phyloP scores from a whole-genome alignment of 2,329 filamentous ascomycete genomes.

The Aspergillus sp. region DNA sequence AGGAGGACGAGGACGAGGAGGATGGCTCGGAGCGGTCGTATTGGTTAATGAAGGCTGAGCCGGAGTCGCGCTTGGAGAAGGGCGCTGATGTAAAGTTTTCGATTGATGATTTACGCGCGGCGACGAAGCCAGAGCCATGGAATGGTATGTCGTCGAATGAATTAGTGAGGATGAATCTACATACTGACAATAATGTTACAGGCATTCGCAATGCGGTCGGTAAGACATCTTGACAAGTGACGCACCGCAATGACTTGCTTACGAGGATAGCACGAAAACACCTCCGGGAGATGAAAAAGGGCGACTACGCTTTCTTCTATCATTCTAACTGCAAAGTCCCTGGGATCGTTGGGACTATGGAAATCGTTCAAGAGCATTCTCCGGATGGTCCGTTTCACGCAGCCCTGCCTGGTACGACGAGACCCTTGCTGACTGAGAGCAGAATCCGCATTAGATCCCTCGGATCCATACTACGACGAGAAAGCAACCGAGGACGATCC shows the following conservation, averaged over 20 bases:
- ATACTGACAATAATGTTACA: constrained; percentile 9
- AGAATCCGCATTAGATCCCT: constrained; percentile 63
- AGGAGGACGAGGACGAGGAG: constrained; percentile 12
- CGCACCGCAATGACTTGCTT: constrained; percentile 11
- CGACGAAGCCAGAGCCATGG: constrained; percentile 76
- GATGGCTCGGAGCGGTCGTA: constrained; percentile 41
- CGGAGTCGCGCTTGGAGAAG: constrained; percentile 75
- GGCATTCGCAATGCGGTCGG: constrained; percentile 39
- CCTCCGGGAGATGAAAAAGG: constrained; percentile 80
- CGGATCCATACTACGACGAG: constrained; percentile 74
- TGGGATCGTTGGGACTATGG: constrained; percentile 79
- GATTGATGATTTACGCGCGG: constrained; percentile 75
- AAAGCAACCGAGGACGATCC: constrained; percentile 61
- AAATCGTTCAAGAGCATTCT: constrained; percentile 75
- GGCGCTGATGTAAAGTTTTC: constrained; percentile 87
- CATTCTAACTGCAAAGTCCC: constrained; percentile 89
- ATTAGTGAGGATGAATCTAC: background rate
- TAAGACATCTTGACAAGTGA: constrained; percentile 16
- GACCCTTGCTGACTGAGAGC: background rate
- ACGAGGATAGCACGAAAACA: constrained; percentile 64
- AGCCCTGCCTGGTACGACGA: background rate
- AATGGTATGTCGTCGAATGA: constrained; percentile 54
- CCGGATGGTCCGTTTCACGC: constrained; percentile 57
- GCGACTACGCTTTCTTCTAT: constrained; percentile 93
- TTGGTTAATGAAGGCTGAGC: constrained; percentile 84